Percentiles rank a stretch among this genome's conserved stretches.
These are phyloP conservation scores for Selenicereus undatus DNA, from an alignment of 148 eudicot species.

Conservation along the genomic window DNA sequence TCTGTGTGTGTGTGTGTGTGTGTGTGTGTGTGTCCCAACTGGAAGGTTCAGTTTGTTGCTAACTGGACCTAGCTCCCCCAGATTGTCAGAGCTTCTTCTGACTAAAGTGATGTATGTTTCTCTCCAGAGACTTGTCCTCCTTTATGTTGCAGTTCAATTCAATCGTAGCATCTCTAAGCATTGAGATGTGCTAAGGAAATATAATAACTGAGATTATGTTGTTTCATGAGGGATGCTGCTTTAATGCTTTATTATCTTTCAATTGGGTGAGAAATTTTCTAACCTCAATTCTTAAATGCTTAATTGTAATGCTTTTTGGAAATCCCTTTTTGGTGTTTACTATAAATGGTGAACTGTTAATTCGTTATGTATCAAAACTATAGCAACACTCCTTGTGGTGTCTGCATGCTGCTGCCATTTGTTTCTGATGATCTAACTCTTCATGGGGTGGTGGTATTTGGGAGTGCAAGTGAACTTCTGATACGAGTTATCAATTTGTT, in stretches of 20 bases:
- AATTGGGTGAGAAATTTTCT: not conserved
- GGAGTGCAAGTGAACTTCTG: not conserved
- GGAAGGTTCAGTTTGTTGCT: not conserved
- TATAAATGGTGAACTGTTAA: not conserved
- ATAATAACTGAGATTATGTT: not conserved
- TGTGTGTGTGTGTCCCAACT: not conserved
- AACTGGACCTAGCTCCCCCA: not conserved
- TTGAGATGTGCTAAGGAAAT: not conserved
- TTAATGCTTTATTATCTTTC: not conserved
- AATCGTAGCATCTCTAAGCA: not conserved
- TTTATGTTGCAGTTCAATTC: not conserved
- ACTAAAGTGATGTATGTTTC: not conserved
- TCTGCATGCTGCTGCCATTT: not conserved
- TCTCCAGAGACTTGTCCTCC: not conserved
- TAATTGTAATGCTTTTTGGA: not conserved
- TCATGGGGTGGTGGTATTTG: not conserved
- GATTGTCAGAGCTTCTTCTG: not conserved
- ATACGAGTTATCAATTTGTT: not conserved
- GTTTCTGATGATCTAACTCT: not conserved
- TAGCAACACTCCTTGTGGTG: not conserved
- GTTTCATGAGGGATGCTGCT: conserved; percentile 2
- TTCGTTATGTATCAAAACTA: not conserved
- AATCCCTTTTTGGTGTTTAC: not conserved
- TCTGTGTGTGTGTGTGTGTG: too few relatives aligned
- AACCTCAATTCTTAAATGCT: not conserved